Percentiles rank a stretch among this genome's conserved stretches.
Conservation (phyloP, 106 monocot genomes). For the Dendrobium catenatum region DNA sequence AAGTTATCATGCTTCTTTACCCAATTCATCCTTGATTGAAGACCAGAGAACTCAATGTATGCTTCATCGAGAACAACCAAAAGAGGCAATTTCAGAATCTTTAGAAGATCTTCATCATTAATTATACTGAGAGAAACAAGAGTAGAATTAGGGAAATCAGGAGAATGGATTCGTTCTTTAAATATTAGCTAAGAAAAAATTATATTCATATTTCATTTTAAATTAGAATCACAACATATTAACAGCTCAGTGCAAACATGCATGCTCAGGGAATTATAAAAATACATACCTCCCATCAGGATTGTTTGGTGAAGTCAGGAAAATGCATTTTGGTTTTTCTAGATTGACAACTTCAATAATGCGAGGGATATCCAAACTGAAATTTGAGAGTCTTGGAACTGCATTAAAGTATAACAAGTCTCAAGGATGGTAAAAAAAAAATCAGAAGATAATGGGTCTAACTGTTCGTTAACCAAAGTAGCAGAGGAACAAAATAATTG, state of each 20-base stretch:
- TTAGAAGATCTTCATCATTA: constrained; percentile 68
- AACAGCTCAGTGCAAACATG: background rate
- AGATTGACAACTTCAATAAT: constrained; percentile 71
- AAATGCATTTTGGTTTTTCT: constrained; percentile 94
- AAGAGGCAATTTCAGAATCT: constrained; percentile 74
- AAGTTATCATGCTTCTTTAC: constrained; percentile 96
- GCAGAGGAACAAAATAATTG: background rate
- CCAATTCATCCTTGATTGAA: constrained; percentile 92
- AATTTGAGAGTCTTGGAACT: constrained; percentile 84
- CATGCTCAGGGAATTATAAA: background rate
- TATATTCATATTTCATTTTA: background rate
- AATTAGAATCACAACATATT: background rate
- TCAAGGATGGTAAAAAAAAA: background rate
- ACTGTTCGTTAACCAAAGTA: background rate
- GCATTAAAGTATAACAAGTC: constrained; percentile 8
- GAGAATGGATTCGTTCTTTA: background rate
- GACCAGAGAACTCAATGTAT: constrained; percentile 87
- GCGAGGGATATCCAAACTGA: constrained; percentile 58
- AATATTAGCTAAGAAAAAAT: background rate
- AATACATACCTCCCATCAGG: constrained; percentile 87
- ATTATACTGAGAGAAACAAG: constrained; percentile 51
- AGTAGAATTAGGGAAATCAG: background rate
- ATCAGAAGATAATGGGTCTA: background rate
- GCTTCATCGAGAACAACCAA: constrained; percentile 97
- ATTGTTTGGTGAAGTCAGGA: constrained; percentile 95